A percentile compares a stretch with the other conserved stretches of the same genome.
phyloP scores from a whole-genome alignment of 768 basidiomycete species.

The Imleria badia region DNA sequence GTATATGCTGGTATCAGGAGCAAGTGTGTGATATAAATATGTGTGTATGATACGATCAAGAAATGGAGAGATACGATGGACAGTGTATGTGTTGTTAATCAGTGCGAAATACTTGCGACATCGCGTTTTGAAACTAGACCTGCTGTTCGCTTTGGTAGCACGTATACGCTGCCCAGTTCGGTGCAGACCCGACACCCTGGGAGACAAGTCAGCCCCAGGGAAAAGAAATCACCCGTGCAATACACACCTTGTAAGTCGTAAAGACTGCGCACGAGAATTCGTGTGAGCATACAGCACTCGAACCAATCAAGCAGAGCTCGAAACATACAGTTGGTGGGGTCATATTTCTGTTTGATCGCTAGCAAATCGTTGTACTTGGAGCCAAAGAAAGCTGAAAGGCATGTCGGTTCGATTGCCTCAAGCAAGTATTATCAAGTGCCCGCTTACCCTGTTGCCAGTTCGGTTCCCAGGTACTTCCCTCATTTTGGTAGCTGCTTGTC shows the following conservation, averaged over 20 bases:
- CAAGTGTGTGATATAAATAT: too few species aligned
- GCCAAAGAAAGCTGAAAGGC: background rate
- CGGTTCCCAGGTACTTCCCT: background rate
- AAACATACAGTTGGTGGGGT: background rate
- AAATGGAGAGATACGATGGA: too few species aligned
- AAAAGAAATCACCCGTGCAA: too few species aligned
- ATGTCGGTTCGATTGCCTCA: background rate
- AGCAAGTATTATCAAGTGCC: too few species aligned
- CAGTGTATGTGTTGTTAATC: too few species aligned
- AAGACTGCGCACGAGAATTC: background rate
- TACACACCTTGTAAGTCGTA: background rate
- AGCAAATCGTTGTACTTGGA: background rate
- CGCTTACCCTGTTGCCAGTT: background rate
- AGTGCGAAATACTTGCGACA: too few species aligned
- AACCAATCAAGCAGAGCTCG: background rate
- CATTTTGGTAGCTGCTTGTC: background rate
- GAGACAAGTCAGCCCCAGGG: background rate
- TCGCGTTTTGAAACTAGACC: too few species aligned
- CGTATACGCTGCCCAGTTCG: background rate
- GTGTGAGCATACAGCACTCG: background rate
- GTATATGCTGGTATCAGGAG: too few species aligned
- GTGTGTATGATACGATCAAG: too few species aligned
- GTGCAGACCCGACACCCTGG: background rate
- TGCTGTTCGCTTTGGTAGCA: background rate
- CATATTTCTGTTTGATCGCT: background rate